Evolutionary conservation across 1,284 basidiomycete species (phyloP).

Genomic region (Cutaneotrichosporon curvatum): DNA sequence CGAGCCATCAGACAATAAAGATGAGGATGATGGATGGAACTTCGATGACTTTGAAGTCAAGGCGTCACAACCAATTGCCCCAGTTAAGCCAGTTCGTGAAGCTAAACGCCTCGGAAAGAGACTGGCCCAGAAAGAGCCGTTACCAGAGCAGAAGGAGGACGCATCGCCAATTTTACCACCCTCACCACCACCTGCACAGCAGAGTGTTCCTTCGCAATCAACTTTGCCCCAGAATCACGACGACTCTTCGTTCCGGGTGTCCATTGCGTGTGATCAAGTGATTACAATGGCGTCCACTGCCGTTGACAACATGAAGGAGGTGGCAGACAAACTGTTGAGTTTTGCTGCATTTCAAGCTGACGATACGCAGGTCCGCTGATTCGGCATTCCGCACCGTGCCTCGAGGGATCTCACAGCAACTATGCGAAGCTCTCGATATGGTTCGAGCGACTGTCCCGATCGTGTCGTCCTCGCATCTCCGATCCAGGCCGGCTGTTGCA

Average conservation of each 20-base stretch:
- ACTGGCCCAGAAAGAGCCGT: neutral
- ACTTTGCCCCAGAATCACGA: too few relatives aligned
- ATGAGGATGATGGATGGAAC: neutral
- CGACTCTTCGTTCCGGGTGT: too few relatives aligned
- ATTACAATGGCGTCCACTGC: too few relatives aligned
- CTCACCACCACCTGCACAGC: too few relatives aligned
- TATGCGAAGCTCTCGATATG: conserved; percentile 8
- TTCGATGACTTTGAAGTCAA: neutral
- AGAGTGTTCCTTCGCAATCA: too few relatives aligned
- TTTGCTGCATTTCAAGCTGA: neutral
- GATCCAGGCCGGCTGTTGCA: conserved; percentile 54
- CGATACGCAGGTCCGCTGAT: neutral
- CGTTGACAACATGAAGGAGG: too few relatives aligned
- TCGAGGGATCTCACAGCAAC: neutral
- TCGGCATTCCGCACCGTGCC: neutral
- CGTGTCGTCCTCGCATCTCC: conserved; percentile 60
- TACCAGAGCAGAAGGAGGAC: too few relatives aligned
- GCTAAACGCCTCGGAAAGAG: conserved; percentile 1
- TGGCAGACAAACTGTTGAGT: too few relatives aligned
- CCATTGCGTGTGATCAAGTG: too few relatives aligned
- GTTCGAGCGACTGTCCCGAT: conserved; percentile 55
- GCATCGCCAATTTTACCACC: too few relatives aligned
- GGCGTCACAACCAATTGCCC: neutral
- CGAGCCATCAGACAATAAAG: too few relatives aligned
- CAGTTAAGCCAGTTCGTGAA: neutral